A percentile compares a stretch with the other conserved stretches of the same genome.
phyloP scores from a whole-genome alignment of 352 stramenopile genomes.

The Phytophthora quininea region DNA sequence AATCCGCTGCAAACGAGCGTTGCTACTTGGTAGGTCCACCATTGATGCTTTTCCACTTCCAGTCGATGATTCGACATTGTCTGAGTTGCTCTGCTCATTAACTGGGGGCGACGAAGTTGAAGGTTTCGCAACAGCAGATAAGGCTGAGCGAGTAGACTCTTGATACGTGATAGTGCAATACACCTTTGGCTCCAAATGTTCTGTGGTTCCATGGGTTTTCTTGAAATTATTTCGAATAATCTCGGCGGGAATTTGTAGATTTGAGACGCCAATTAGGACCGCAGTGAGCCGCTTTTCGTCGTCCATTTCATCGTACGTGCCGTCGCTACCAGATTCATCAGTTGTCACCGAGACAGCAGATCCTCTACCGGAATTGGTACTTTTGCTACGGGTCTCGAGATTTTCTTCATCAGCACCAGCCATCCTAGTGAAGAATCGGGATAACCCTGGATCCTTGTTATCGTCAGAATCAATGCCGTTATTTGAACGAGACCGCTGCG shows the following conservation, averaged over 20 bases:
- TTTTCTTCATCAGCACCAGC: constrained; percentile 23
- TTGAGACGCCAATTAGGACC: constrained; percentile 78
- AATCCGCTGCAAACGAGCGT: constrained; percentile 55
- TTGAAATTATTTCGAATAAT: constrained; percentile 49
- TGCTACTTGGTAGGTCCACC: constrained; percentile 12
- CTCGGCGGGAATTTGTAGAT: constrained; percentile 58
- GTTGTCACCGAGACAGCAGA: constrained; percentile 62
- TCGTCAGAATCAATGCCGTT: constrained; percentile 17
- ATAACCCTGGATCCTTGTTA: constrained; percentile 39
- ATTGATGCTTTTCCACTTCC: constrained; percentile 5
- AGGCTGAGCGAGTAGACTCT: constrained; percentile 75
- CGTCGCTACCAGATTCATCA: constrained; percentile 70
- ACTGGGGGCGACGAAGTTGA: constrained; percentile 18
- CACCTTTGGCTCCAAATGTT: constrained; percentile 60
- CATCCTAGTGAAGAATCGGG: constrained; percentile 23
- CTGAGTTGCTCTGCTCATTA: constrained; percentile 17
- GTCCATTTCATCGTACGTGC: constrained; percentile 59
- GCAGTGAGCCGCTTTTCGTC: constrained; percentile 77
- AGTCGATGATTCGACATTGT: constrained; percentile 16
- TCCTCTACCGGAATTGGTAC: constrained; percentile 28
- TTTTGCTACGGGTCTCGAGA: constrained; percentile 18
- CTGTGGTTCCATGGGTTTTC: constrained; percentile 30
- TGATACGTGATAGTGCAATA: constrained; percentile 87
- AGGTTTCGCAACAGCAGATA: constrained; percentile 67
- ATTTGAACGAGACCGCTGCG: constrained; percentile 22